Conservation (phyloP, 169 alveolate genomes). For the Plasmodium inui region DNA sequence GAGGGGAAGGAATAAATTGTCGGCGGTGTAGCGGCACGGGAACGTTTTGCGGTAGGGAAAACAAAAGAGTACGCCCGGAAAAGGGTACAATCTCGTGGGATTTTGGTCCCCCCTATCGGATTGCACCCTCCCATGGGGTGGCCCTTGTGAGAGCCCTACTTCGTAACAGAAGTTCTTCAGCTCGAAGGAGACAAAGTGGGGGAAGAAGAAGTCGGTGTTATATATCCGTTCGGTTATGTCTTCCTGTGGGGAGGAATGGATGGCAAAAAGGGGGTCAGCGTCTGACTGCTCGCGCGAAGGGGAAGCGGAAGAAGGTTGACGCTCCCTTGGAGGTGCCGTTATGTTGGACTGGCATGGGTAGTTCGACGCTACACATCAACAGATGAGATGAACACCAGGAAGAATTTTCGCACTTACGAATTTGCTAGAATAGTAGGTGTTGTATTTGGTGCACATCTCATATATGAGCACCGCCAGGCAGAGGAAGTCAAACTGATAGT, state of each 20-base stretch:
- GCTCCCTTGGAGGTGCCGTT: background rate
- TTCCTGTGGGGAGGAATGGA: conserved; percentile 11
- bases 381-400: background rate
- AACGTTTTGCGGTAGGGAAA: too few species aligned
- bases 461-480: conserved; percentile 59
- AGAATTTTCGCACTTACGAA: conserved; percentile 1
- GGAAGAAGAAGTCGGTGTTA: conserved; percentile 52
- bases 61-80: too few species aligned
- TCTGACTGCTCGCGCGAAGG: background rate
- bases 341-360: background rate
- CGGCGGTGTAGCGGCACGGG: background rate
- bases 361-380: background rate
- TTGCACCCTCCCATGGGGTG: background rate
- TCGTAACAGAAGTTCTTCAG: conserved; percentile 69
- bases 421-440: conserved; percentile 65
- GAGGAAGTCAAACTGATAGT: conserved; percentile 61
- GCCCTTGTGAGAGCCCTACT: background rate
- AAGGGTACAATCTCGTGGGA: background rate
- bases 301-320: background rate
- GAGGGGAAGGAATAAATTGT: background rate
- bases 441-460: conserved; percentile 72
- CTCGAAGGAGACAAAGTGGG: conserved; percentile 73
- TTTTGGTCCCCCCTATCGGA: background rate
- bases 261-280: background rate
- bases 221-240: conserved; percentile 32